Base-by-base conservation (phyloP, 78 protist genomes). In the Cavenderia fasciculata region DNA sequence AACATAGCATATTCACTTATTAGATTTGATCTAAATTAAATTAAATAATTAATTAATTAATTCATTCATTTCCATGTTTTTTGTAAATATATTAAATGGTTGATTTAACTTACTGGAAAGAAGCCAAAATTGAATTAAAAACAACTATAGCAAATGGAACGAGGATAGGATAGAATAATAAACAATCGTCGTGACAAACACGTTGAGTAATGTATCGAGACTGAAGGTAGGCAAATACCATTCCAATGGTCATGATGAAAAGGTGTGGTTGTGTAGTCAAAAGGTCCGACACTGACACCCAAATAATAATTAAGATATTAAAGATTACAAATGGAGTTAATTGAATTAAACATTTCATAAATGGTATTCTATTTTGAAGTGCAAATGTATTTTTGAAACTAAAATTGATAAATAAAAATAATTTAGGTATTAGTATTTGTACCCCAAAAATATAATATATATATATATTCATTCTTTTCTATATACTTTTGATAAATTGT, bases 141-240 rank as follows among this genome's bases (percentile, higher is more conserved):
- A 82, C 77, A 6, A 21, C 62, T 21, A 68, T 8, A 7, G 74
- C 66, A 3, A 82, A 10, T 68, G 90, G 90, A 44, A 82, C 38
- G 21, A 82, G 68, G 43, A 82, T 57, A 38, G 76, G 78, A 69
- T 82, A 82, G 18, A 33, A 27, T 10, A 68, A 25, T 29, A 29
- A 23, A 16, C 90, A 82, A 44, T 82, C 90, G 56, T 82, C 90
- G 36, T 82, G 90, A 33, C 90, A 82, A 46, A 82, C 90, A 68
- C 90, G 65, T 56, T 82, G 90, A 19, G 90, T 82, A 8, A 82
- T 82, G 54, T 69, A 82, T 68, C 90, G 65, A 16, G 90, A 82
- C 65, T 77, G 87, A 63, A 82, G 49, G 34, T 82, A 82, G n/a
- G 40, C 27, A 43, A 82, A 82, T 18, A 82, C 2, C 3, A 82